Percentiles rank a stretch among this genome's conserved stretches.
Conservation (phyloP, 805 yeast genomes). For the Pichia thaimueangensis region DNA sequence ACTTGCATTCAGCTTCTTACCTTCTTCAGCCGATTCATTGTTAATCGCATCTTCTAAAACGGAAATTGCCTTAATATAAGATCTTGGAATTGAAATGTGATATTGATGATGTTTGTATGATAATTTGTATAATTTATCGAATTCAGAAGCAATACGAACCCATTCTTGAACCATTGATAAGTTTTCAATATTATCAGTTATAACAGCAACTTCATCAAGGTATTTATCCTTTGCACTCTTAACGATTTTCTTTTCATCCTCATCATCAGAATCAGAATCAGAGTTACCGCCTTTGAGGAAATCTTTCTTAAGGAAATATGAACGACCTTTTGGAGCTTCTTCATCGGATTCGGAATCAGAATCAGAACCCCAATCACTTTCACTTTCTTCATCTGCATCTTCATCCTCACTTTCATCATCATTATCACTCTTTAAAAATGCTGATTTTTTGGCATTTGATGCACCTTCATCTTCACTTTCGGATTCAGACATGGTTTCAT, state of each 20-base stretch:
- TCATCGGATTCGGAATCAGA: slow-evolving; percentile 42
- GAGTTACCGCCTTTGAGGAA: slow-evolving; percentile 38
- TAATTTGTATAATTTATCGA: slow-evolving; percentile 68
- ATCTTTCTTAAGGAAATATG: slow-evolving; percentile 48
- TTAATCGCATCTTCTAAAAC: slow-evolving; percentile 64
- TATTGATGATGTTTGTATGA: slow-evolving; percentile 70
- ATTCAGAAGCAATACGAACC: slow-evolving; percentile 66
- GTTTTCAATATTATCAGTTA: slow-evolving; percentile 61
- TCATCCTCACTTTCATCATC: slow-evolving; percentile 5
- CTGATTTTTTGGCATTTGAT: slow-evolving; percentile 1
- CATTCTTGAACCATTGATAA: slow-evolving; percentile 71
- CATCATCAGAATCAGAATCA: slow-evolving; percentile 37
- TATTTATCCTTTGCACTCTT: slow-evolving; percentile 91
- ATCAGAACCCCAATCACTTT: slow-evolving; percentile 33
- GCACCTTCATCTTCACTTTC: slow-evolving; percentile 7
- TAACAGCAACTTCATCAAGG: slow-evolving; percentile 72
- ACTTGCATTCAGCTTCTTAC: slow-evolving; percentile 70
- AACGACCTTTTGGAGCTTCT: slow-evolving; percentile 40
- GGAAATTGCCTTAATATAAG: slow-evolving; percentile 61
- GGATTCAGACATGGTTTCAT: slow-evolving; percentile 11
- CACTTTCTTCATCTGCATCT: slow-evolving; percentile 31
- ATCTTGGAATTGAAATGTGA: slow-evolving; percentile 64
- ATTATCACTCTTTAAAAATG: slow-evolving; percentile 1
- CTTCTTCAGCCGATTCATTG: slow-evolving; percentile 36
- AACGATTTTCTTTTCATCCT: slow-evolving; percentile 74